These are phyloP conservation scores for Tricholoma matsutake DNA, from an alignment of 768 basidiomycete genomes.

Conservation along the genomic window DNA sequence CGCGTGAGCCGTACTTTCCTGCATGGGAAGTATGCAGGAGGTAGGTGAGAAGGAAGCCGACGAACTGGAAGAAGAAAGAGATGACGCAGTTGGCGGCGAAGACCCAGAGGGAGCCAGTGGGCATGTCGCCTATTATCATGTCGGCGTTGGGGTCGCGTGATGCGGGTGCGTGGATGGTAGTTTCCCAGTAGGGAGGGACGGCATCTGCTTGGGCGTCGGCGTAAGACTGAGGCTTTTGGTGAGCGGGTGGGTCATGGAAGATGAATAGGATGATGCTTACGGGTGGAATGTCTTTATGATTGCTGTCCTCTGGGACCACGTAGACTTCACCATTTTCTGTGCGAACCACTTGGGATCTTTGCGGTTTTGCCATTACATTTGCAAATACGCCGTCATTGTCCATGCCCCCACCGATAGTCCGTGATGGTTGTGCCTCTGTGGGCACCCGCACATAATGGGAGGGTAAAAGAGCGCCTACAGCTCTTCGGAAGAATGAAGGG, in stretches of 20 bases:
- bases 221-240: conserved; percentile 59
- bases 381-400: conserved; percentile 95
- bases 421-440: conserved; percentile 32
- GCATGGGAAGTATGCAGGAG: conserved; percentile 91
- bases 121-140: conserved; percentile 91
- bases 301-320: conserved; percentile 70
- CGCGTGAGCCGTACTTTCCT: conserved; percentile 89
- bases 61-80: conserved; percentile 96
- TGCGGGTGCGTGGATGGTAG: conserved; percentile 80
- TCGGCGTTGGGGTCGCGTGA: conserved; percentile 41
- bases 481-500: conserved; percentile 55
- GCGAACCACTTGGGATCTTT: conserved; percentile 39
- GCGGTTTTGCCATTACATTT: conserved; percentile 90
- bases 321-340: conserved; percentile 54
- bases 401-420: conserved; percentile 58
- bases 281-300: conserved; percentile 81
- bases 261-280: conserved; percentile 42
- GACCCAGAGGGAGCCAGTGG: conserved; percentile 71
- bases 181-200: conserved; percentile 96
- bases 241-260: not conserved
- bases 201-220: conserved; percentile 84
- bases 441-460: conserved; percentile 59
- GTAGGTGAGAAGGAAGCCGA: conserved; percentile 90
- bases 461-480: conserved; percentile 60
- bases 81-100: conserved; percentile 79